Evolutionary conservation across 441 rosid species (phyloP).

Genomic region (Daphne laureola): DNA sequence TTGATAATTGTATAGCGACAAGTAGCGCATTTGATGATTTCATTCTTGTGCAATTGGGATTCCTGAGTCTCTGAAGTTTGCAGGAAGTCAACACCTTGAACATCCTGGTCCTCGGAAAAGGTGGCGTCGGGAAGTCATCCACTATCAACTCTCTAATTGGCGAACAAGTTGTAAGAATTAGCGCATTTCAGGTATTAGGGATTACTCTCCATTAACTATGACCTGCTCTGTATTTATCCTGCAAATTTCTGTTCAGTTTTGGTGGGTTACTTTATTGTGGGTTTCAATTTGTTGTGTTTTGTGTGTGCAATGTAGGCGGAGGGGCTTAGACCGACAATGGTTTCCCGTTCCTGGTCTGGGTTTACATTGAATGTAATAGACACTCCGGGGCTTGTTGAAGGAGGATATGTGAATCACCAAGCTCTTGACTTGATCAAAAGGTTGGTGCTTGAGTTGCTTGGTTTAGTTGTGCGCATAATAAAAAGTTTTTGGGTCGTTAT

Average conservation of each 20-base stretch:
- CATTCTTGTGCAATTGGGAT: too few species aligned
- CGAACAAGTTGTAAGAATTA: constrained; percentile 84
- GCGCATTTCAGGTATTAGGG: constrained; percentile 60
- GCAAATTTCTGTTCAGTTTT: too few species aligned
- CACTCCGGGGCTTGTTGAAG: constrained; percentile 94
- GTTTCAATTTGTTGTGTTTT: not conserved
- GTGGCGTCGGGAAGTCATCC: constrained; percentile 97
- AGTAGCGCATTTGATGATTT: too few species aligned
- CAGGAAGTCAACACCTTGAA: constrained; percentile 77
- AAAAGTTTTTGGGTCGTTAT: not conserved
- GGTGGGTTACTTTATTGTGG: constrained; percentile 5
- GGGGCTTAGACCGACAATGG: constrained; percentile 74
- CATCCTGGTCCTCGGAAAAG: constrained; percentile 91
- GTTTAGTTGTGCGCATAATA: not conserved
- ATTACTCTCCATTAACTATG: too few species aligned
- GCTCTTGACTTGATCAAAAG: constrained; percentile 83
- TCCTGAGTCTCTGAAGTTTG: not conserved
- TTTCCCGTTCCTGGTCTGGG: constrained; percentile 77
- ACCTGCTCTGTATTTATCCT: too few species aligned
- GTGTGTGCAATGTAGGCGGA: constrained; percentile 45
- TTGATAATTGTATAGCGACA: too few species aligned
- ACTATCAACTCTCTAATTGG: constrained; percentile 89
- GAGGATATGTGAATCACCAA: constrained; percentile 90
- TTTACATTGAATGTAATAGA: constrained; percentile 76
- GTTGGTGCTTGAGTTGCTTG: constrained; percentile 27